Percentiles rank a stretch among this genome's conserved stretches.
These are phyloP conservation scores for Oidium heveae DNA, from an alignment of 2,329 filamentous ascomycete genomes.

Conservation along the genomic window DNA sequence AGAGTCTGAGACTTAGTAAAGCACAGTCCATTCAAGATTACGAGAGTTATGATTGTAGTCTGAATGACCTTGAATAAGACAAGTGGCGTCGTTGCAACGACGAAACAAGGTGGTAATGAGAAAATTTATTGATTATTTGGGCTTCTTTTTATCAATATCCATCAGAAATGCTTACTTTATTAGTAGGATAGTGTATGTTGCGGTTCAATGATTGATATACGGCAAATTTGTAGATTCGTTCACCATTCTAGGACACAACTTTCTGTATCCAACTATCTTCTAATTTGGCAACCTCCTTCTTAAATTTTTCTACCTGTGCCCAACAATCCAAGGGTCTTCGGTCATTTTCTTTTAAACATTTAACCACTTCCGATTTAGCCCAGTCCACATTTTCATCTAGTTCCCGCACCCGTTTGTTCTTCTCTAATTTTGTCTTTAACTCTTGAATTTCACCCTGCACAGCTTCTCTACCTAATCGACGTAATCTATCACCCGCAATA, in stretches of 20 bases:
- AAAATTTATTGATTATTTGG: too few species aligned
- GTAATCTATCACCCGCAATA: conserved; percentile 12
- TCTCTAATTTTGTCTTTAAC: conserved; percentile 32
- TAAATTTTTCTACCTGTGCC: conserved; percentile 78
- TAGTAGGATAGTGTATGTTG: too few species aligned
- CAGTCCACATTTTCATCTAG: conserved; percentile 47
- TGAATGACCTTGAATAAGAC: background rate
- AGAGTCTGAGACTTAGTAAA: background rate
- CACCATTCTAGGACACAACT: conserved; percentile 25
- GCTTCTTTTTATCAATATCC: too few species aligned
- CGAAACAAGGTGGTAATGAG: too few species aligned
- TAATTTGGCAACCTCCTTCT: conserved; percentile 62
- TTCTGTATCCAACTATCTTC: conserved; percentile 76
- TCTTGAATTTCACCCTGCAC: conserved; percentile 34
- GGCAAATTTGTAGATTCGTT: too few species aligned
- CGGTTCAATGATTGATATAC: too few species aligned
- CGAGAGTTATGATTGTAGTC: background rate
- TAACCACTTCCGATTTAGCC: conserved; percentile 51
- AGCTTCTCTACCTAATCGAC: conserved; percentile 18
- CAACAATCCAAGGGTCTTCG: conserved; percentile 80
- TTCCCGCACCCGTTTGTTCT: conserved; percentile 38
- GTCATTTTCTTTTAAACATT: conserved; percentile 65
- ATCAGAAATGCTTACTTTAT: too few species aligned
- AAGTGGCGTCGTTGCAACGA: too few species aligned
- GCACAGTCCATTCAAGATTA: background rate